A percentile compares a stretch with the other conserved stretches of the same genome.
Evolutionary conservation across 2,329 filamentous ascomycete genomes (phyloP).

Genomic region (Aspergillus arachidicola): DNA sequence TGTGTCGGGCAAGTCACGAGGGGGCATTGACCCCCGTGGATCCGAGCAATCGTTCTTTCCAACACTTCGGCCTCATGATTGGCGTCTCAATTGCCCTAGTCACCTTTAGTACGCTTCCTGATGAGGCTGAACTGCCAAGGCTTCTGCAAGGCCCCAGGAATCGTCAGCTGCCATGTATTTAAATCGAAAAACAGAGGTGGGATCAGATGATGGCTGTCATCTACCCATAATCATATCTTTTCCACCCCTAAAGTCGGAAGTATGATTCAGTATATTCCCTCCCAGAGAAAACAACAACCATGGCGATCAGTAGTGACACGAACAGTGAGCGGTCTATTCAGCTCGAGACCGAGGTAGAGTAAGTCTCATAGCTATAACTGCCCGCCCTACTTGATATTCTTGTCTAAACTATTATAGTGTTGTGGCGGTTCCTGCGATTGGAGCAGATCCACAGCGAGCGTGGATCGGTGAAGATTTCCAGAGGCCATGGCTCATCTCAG

Average conservation of each 20-base stretch:
- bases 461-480: slow-evolving; percentile 28
- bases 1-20: not conserved
- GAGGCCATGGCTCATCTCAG: slow-evolving; percentile 30
- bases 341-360: slow-evolving; percentile 27
- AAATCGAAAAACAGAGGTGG: not conserved
- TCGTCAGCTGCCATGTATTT: slow-evolving; percentile 18
- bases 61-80: slow-evolving; percentile 3
- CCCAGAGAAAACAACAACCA: not conserved
- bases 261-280: not conserved
- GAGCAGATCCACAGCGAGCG: slow-evolving; percentile 31
- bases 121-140: slow-evolving; percentile 16
- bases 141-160: not conserved
- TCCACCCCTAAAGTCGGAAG: not conserved
- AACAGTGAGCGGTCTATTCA: not conserved
- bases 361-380: slow-evolving; percentile 10
- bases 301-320: not conserved
- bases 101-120: not conserved
- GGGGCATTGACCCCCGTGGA: not conserved
- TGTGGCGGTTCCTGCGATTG: slow-evolving; percentile 39
- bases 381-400: not conserved
- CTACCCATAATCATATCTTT: not conserved
- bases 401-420: slow-evolving; percentile 26
- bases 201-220: slow-evolving; percentile 19
- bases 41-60: not conserved
- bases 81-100: not conserved